Evolutionary conservation across 2,329 filamentous ascomycete species (phyloP), one percentile per base, ranked within the genome.

Genomic region (Aspergillus cejpii): DNA sequence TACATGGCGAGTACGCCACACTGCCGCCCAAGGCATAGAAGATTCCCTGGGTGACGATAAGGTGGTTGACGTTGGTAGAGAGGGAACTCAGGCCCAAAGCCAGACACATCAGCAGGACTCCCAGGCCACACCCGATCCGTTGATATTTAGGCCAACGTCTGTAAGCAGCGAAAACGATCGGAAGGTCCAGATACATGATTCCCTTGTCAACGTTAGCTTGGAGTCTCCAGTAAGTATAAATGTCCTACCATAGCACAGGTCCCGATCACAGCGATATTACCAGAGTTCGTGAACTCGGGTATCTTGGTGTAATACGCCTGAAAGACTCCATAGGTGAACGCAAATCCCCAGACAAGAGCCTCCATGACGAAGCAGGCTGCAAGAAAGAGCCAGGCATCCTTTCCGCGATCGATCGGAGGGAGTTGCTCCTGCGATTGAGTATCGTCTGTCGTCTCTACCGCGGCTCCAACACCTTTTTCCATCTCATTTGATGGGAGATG

Each of bases 351-450:
- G 37, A 79, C 69, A 2, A 78, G 61, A 20, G 70, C 73, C 57
- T 79, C 76, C 34, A 80, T 66, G 21, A 73, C 58, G 51, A 76
- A 78, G 29, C 71, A 73, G 0, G 71, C 74, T 5, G 67, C 64
- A 2, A 79, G 59, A 51, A 76, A 74, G 10, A 76, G 51, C 61
- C 67, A 73, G 14, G 69, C 70, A 26, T 63, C 48, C 49, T 62
- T 64, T 3, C 70, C 69, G 37, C 63, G 50, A 43, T 70, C 67
- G 6, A 63, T 57, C 3, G 55, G 61, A 15, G 65, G 65, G 5
- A 68, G 49, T 37, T 24, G 23, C 23, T 37, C 21, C 31, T 20
- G 5, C 26, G 24, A 21, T 27, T 38, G 24, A 26, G 14, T 38
- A 12, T 11, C 20, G 17, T 31, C 20, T 14, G 17, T 33, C 3